Conservation (phyloP, 2,329 filamentous ascomycete species). For the Ophiostoma populinum region DNA sequence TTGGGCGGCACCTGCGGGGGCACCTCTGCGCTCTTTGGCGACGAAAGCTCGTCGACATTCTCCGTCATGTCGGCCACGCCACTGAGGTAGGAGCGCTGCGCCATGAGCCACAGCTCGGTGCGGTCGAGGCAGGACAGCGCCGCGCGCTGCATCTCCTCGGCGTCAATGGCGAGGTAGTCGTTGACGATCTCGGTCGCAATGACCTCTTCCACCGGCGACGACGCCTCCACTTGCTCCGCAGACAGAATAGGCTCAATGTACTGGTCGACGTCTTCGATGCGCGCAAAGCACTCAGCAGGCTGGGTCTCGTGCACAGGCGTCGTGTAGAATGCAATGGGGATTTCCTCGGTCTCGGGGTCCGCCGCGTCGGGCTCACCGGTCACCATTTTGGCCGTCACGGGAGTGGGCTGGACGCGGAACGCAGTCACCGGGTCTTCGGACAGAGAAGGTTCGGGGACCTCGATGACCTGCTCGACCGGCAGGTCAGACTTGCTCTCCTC, state of each 20-base stretch:
- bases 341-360: conserved; percentile 6
- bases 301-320: no score
- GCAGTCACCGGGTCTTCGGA: conserved; percentile 51
- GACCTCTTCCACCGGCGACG: conserved; percentile 35
- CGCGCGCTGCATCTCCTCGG: conserved; percentile 51
- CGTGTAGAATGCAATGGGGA: no score
- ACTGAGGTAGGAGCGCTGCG: conserved; percentile 62
- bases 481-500: conserved; percentile 21
- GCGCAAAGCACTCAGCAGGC: conserved; percentile 16
- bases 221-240: conserved; percentile 9
- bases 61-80: conserved; percentile 42
- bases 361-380: conserved; percentile 11
- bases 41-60: conserved; percentile 8
- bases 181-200: conserved; percentile 46
- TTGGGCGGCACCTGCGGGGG: conserved; percentile 10
- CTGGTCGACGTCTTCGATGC: no score
- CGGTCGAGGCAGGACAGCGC: conserved; percentile 64
- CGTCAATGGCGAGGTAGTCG: conserved; percentile 61
- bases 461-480: conserved; percentile 51
- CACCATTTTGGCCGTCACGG: conserved; percentile 18
- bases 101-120: conserved; percentile 71
- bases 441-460: conserved; percentile 30
- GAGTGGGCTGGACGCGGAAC: conserved; percentile 19
- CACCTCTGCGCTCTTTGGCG: conserved; percentile 14
- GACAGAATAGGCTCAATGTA: conserved; percentile 22